Evolutionary conservation across 371 early-diverging fungal genomes (phyloP), one percentile per base, ranked within the genome.

Genomic region (Coemansia sp.): DNA sequence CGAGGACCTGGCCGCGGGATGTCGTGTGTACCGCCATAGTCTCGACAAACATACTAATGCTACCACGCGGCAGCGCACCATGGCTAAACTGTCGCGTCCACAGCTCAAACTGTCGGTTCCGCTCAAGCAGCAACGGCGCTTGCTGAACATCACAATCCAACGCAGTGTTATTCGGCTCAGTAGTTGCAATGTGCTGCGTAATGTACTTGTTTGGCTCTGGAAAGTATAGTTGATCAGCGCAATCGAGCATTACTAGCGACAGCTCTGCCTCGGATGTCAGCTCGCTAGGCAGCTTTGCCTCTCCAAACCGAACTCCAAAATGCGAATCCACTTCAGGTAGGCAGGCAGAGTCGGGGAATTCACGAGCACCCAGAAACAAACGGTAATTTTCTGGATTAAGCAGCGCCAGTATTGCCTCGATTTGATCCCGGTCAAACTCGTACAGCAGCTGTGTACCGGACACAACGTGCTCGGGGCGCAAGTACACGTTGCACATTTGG

Each of bases 81-180:
- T 16, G 93, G 94, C 0, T 86, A 68, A 95, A 94, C 71, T 90
- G 89, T 81, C 94, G 94, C 75, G 92, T 88, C 97, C 97, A 97
- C 59, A 94, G 64, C 21, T 94, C 87, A 25, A 33, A 5, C 11
- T 16, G 50, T 9, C 60, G 58, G 23, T 57, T 53, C 33, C 42
- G 53, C 25, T 82, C 62, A n/a, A 86, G 51, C 12, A 86, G 82
- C 9, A 53, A 26, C 47, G 71, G 71, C 25, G 64, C 72, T 52
- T 60, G 67, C 14, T 4, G 33, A 18, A 56, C 30, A 33, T 56
- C 57, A 1, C 33, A 37, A 37, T 37, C 37, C 9, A 37, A 37
- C 37, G 0, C 21, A 18, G 9, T 28, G 30, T 3, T 20, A 8
- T 7, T 55, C n/a, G 30, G 2, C 16, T 30, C 28, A n/a, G 16